Conservation (phyloP, 192 early-diverging fungal species). For the Phycomyces blakesleeanus region DNA sequence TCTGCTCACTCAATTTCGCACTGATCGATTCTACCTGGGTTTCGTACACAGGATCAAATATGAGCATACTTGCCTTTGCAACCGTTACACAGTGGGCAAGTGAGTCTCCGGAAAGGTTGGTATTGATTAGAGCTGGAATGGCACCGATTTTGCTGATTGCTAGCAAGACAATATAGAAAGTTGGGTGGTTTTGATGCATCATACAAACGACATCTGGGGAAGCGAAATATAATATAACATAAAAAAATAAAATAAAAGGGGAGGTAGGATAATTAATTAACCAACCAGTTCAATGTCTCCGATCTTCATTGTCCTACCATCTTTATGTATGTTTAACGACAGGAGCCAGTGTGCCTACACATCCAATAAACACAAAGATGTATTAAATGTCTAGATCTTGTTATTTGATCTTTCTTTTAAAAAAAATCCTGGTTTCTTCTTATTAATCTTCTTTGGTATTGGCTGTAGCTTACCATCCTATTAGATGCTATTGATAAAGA, state of each 20-base stretch:
- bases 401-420: no score
- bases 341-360: constrained; percentile 28
- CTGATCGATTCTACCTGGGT: constrained; percentile 24
- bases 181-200: constrained; percentile 50
- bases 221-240: constrained; percentile 4
- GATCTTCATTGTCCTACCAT: constrained; percentile 10
- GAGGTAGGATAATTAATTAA: neutral
- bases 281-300: neutral
- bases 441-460: no score
- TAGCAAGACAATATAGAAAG: constrained; percentile 51
- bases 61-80: constrained; percentile 34
- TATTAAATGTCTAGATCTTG: neutral
- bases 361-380: neutral
- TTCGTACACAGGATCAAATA: constrained; percentile 41
- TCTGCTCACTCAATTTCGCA: constrained; percentile 20
- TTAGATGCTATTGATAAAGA: constrained; percentile 18
- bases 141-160: constrained; percentile 56
- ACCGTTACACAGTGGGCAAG: constrained; percentile 42
- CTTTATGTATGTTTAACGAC: constrained; percentile 20
- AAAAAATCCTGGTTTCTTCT: no score
- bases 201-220: constrained; percentile 49
- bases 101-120: constrained; percentile 41
- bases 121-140: constrained; percentile 58
- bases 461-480: constrained; percentile 30
- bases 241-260: constrained; percentile 18